These are phyloP conservation scores for Pichia sp. DNA, from an alignment of 1,139 yeast species.

Conservation along the genomic window DNA sequence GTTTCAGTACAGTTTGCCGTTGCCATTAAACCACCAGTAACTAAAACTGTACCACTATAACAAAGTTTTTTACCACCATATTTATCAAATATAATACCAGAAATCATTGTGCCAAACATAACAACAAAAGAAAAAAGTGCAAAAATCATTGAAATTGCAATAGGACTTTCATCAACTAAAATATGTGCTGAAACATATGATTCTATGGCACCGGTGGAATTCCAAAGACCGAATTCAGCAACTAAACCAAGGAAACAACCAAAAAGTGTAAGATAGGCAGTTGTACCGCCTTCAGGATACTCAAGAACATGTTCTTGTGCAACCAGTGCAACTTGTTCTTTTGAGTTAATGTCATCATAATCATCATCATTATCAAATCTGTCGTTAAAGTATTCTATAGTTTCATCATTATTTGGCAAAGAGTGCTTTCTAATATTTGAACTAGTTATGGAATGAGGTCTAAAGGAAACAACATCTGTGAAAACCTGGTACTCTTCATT, in stretches of 20 bases:
- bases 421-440: not conserved
- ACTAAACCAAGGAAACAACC: conserved; percentile 59
- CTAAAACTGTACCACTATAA: conserved; percentile 39
- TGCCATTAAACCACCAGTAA: conserved; percentile 47
- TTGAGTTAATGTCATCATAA: not conserved
- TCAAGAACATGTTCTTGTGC: conserved; percentile 20
- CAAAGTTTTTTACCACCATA: conserved; percentile 49
- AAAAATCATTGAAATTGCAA: conserved; percentile 62
- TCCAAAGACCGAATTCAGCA: conserved; percentile 60
- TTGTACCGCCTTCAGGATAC: conserved; percentile 58
- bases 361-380: not conserved
- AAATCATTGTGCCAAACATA: conserved; percentile 49
- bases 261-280: conserved; percentile 48
- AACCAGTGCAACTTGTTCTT: not conserved
- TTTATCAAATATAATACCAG: conserved; percentile 58
- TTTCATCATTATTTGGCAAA: not conserved
- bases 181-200: conserved; percentile 56
- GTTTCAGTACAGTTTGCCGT: conserved; percentile 48
- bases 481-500: not conserved
- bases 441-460: not conserved
- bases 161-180: conserved; percentile 35
- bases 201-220: conserved; percentile 65
- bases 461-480: not conserved
- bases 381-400: not conserved
- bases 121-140: conserved; percentile 51